phyloP scores from a whole-genome alignment of 139 green algal species.

The Picochlorum sp. region DNA sequence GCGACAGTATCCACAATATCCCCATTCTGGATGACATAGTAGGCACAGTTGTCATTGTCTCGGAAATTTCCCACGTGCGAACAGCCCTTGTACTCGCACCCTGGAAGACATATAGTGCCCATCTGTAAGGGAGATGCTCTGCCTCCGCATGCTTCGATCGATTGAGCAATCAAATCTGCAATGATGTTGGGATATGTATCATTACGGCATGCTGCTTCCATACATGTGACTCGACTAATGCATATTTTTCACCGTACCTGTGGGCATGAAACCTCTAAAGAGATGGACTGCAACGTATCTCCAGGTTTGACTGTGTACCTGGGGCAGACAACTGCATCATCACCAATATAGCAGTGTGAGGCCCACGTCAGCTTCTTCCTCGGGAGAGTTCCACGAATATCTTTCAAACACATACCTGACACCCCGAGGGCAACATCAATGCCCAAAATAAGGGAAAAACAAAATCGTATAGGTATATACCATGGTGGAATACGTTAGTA shows the following conservation, averaged over 20 bases:
- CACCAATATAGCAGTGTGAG: too few species aligned
- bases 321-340: neutral
- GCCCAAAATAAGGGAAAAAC: too few species aligned
- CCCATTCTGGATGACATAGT: constrained; percentile 9
- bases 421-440: too few species aligned
- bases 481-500: too few species aligned
- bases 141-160: constrained; percentile 1
- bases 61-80: constrained; percentile 1
- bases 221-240: too few species aligned
- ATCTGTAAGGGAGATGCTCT: neutral
- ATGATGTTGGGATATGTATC: too few species aligned
- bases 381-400: too few species aligned
- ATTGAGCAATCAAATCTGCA: neutral
- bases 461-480: too few species aligned
- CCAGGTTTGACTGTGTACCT: neutral
- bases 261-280: neutral
- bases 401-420: too few species aligned
- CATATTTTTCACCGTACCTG: neutral
- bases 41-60: neutral
- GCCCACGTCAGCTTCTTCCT: too few species aligned
- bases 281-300: neutral
- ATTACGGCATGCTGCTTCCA: too few species aligned
- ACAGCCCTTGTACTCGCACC: neutral
- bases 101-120: constrained; percentile 4
- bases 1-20: constrained; percentile 3